These are phyloP conservation scores for Nitzschia sp. DNA, from an alignment of 108 stramenopile species.

Conservation along the genomic window DNA sequence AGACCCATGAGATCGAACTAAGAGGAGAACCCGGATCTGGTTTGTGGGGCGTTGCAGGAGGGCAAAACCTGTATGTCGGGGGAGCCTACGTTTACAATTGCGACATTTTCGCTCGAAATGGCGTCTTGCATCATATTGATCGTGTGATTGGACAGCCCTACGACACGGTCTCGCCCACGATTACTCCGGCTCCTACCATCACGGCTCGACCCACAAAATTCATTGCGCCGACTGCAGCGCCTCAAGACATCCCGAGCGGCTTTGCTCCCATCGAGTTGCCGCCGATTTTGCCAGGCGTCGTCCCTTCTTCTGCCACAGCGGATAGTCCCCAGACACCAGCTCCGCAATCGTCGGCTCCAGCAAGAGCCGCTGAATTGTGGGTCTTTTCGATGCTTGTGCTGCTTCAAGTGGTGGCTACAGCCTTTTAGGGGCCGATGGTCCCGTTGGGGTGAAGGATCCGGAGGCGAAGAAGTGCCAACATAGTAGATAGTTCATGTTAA, in stretches of 20 bases:
- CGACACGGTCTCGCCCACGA: constrained; percentile 29
- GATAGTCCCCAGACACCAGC: background rate
- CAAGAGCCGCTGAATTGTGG: too few relatives aligned
- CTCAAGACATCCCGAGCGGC: background rate
- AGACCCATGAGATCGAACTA: constrained; percentile 6
- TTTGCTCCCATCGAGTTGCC: constrained; percentile 1
- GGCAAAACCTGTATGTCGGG: constrained; percentile 33
- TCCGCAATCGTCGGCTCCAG: too few relatives aligned
- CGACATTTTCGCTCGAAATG: constrained; percentile 36
- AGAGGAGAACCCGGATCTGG: constrained; percentile 12
- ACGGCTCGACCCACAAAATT: constrained; percentile 22
- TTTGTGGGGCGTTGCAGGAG: background rate
- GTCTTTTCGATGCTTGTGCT: too few relatives aligned
- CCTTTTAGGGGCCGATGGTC: too few relatives aligned
- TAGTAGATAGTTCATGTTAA: too few relatives aligned
- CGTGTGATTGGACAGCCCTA: constrained; percentile 33
- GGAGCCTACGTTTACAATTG: constrained; percentile 31
- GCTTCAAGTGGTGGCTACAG: too few relatives aligned
- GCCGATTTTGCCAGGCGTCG: background rate
- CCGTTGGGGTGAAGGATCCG: too few relatives aligned
- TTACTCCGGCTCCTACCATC: constrained; percentile 36
- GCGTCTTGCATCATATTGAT: constrained; percentile 41
- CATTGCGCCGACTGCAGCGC: constrained; percentile 13
- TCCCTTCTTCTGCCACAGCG: background rate
- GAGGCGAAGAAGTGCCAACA: too few relatives aligned